Conservation (phyloP, 345 rosid genomes). For the Arabidopsis suecica region DNA sequence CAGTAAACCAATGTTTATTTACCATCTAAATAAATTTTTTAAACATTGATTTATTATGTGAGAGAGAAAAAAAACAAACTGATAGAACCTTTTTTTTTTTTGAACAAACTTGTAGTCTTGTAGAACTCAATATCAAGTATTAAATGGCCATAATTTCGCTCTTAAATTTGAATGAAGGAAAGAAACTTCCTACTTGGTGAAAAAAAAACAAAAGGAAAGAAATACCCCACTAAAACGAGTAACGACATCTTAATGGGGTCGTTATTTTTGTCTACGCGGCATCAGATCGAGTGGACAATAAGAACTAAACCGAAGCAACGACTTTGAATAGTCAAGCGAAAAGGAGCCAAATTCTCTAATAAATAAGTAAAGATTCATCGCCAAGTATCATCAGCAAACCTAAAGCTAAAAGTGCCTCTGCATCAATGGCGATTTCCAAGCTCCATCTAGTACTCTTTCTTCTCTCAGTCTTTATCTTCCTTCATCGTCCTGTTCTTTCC, state of each 20-base stretch:
- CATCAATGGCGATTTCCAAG: slow-evolving; percentile 57
- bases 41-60: not conserved
- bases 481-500: slow-evolving; percentile 49
- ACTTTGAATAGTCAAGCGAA: not conserved
- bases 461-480: slow-evolving; percentile 47
- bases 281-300: not conserved
- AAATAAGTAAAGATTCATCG: not conserved
- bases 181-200: too few relatives aligned
- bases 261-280: not conserved
- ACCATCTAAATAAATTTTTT: too few relatives aligned
- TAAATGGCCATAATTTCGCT: slow-evolving; percentile 4
- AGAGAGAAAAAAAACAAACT: not conserved
- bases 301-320: slow-evolving; percentile 1
- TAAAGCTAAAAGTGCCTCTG: not conserved
- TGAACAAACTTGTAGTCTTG: too few relatives aligned
- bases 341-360: not conserved
- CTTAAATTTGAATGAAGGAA: not conserved
- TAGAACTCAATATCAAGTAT: not conserved
- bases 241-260: too few relatives aligned
- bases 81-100: not conserved
- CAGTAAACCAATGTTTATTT: too few relatives aligned
- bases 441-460: slow-evolving; percentile 39
- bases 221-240: not conserved
- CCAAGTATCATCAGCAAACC: too few relatives aligned
- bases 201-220: not conserved